Evolutionary conservation across 148 eudicot species (phyloP).

Genomic region (Amaranthus hypochondriacus): DNA sequence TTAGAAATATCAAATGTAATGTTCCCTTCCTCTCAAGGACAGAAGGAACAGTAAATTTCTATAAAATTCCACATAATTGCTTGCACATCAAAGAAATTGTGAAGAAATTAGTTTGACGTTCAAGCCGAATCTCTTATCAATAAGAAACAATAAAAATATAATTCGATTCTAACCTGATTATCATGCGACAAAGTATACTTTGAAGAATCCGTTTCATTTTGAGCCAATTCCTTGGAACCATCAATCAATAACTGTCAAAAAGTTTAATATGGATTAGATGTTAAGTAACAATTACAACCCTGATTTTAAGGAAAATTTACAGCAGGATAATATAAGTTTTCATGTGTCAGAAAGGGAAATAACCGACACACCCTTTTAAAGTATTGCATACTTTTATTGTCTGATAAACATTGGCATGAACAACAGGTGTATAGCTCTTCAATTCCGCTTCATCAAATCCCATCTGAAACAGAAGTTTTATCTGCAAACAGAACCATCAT

Average conservation of each 20-base stretch:
- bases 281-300: conserved; percentile 1
- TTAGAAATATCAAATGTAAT: conserved; percentile 3
- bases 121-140: not conserved
- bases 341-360: conserved; percentile 32
- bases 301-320: not conserved
- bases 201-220: conserved; percentile 47
- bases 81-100: not conserved
- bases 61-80: not conserved
- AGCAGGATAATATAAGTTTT: conserved; percentile 17
- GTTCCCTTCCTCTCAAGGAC: not conserved
- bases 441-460: conserved; percentile 89
- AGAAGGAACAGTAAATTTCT: not conserved
- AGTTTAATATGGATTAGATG: conserved; percentile 7
- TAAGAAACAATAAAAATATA: not conserved
- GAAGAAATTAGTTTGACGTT: not conserved
- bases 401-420: conserved; percentile 95
- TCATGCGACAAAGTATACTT: conserved; percentile 62
- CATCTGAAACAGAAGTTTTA: conserved; percentile 83
- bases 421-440: conserved; percentile 68
- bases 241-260: conserved; percentile 69
- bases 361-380: conserved; percentile 73
- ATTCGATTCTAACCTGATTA: conserved; percentile 50
- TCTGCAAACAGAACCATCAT: conserved; percentile 41
- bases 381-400: conserved; percentile 89
- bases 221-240: conserved; percentile 78